A percentile compares a stretch with the other conserved stretches of the same genome.
These are phyloP conservation scores for Coleophoma eucalyptorum DNA, from an alignment of 2,329 filamentous ascomycete genomes.

Conservation along the genomic window DNA sequence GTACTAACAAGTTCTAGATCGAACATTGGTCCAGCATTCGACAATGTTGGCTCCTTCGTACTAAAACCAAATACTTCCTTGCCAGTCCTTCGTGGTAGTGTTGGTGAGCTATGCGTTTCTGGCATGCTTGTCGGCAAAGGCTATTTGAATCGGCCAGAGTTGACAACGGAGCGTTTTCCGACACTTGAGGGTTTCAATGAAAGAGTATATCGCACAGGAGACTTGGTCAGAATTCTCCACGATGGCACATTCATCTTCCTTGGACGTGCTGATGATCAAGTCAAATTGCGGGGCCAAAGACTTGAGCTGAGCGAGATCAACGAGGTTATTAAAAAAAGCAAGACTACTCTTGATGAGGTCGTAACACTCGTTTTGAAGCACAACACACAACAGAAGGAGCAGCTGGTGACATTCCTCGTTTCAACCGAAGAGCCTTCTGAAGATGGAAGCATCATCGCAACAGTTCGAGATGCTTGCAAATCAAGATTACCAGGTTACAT, in stretches of 20 bases:
- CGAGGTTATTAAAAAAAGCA: conserved; percentile 67
- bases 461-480: conserved; percentile 60
- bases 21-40: conserved; percentile 84
- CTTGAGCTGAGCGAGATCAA: conserved; percentile 92
- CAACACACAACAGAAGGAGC: conserved; percentile 69
- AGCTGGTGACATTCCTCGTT: conserved; percentile 75
- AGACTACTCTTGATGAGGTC: conserved; percentile 59
- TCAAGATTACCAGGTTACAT: conserved; percentile 76
- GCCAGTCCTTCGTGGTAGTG: conserved; percentile 71
- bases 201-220: conserved; percentile 80
- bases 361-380: conserved; percentile 73
- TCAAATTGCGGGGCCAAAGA: conserved; percentile 85
- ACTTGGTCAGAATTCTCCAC: conserved; percentile 76
- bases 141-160: conserved; percentile 76
- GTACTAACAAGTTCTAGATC: conserved; percentile 33
- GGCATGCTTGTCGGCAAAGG: conserved; percentile 86
- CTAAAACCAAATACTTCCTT: conserved; percentile 64
- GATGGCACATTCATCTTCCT: conserved; percentile 85
- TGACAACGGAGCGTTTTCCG: conserved; percentile 76
- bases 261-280: conserved; percentile 84
- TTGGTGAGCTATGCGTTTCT: conserved; percentile 86
- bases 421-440: conserved; percentile 15
- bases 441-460: conserved; percentile 34
- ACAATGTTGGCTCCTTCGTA: conserved; percentile 83
- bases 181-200: conserved; percentile 51